phyloP scores from a whole-genome alignment of 73 alveolate species.

The Stentor coeruleus region DNA sequence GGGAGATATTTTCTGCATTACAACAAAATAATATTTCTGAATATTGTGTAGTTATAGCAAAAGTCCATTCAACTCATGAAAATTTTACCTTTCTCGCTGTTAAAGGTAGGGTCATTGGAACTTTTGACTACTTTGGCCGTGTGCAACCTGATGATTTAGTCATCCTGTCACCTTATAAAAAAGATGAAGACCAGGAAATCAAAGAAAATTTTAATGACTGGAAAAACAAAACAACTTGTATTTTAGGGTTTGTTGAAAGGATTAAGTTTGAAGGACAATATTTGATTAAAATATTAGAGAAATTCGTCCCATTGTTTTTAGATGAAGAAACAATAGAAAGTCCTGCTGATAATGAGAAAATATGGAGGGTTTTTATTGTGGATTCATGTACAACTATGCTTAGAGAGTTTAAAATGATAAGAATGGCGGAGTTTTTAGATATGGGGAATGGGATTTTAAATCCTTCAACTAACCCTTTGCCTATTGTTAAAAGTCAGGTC shows the following conservation, averaged over 20 bases:
- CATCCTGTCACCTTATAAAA: neutral
- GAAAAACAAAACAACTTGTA: neutral
- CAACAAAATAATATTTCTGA: neutral
- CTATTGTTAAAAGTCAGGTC: too few species aligned
- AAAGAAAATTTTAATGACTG: neutral
- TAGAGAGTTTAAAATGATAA: conserved; percentile 23
- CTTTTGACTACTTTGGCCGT: neutral
- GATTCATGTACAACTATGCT: neutral
- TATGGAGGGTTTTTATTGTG: neutral
- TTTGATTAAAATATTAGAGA: neutral
- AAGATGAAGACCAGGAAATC: neutral
- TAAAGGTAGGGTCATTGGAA: neutral
- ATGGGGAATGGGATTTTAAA: neutral
- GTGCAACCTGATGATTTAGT: neutral
- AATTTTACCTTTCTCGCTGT: neutral
- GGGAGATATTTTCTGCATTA: conserved; percentile 17
- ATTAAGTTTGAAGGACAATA: neutral
- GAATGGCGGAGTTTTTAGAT: conserved; percentile 15
- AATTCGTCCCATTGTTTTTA: neutral
- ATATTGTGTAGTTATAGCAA: neutral
- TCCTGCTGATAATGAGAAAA: too few species aligned
- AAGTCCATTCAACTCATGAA: neutral
- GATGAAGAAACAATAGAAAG: conserved; percentile 8
- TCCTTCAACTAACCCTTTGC: neutral
- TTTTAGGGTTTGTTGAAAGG: neutral